Percentiles rank a stretch among this genome's conserved stretches.
Evolutionary conservation across 1,139 yeast species (phyloP).

Genomic region (Yamadazyma membranifaciens): DNA sequence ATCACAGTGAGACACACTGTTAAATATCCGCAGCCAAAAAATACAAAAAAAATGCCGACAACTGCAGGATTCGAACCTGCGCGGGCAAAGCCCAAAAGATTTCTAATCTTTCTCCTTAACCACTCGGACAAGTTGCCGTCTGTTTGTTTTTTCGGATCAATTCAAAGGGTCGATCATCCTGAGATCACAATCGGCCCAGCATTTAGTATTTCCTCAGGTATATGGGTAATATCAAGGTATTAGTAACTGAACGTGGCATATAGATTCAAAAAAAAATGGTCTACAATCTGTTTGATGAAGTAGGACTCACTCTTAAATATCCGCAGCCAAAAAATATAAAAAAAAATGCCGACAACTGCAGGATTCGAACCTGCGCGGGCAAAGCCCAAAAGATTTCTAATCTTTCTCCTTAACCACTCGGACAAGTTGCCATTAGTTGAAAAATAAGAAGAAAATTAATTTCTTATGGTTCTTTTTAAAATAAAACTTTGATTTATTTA

Average conservation of each 20-base stretch:
- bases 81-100: slow-evolving; percentile 67
- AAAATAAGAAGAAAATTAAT: too few species aligned
- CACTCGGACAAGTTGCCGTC: slow-evolving; percentile 51
- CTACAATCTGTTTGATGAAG: neutral
- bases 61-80: slow-evolving; percentile 91
- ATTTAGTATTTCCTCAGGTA: slow-evolving; percentile 19
- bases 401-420: slow-evolving; percentile 55
- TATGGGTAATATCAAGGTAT: slow-evolving; percentile 42
- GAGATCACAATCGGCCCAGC: slow-evolving; percentile 25
- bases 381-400: slow-evolving; percentile 52
- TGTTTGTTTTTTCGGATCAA: slow-evolving; percentile 20
- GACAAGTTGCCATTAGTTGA: slow-evolving; percentile 41
- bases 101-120: slow-evolving; percentile 53
- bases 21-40: slow-evolving; percentile 1
- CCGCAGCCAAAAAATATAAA: slow-evolving; percentile 12
- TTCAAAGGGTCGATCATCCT: slow-evolving; percentile 27
- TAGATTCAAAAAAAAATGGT: neutral
- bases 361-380: slow-evolving; percentile 93
- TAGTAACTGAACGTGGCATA: slow-evolving; percentile 27
- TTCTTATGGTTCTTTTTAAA: too few species aligned
- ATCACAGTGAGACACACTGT: neutral
- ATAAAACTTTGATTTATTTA: too few species aligned
- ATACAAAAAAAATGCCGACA: slow-evolving; percentile 51
- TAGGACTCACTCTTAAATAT: neutral
- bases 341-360: slow-evolving; percentile 70